Conservation (phyloP, 129 eudicot species). For the Artemisia annua region DNA sequence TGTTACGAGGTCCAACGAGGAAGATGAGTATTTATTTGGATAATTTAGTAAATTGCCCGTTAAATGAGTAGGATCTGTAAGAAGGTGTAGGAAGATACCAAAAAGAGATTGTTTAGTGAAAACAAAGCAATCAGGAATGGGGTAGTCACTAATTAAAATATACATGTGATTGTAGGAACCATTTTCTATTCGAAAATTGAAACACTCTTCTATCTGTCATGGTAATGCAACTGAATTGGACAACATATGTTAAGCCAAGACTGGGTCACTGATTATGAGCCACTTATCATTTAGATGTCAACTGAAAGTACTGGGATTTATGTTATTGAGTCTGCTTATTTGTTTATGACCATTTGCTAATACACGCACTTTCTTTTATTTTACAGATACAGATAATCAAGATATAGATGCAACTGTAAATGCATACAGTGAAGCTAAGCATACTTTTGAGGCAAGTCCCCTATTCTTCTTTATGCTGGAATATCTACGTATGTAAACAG, state of each 20-base stretch:
- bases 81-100: too few species aligned
- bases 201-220: too few species aligned
- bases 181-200: background rate
- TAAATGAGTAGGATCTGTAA: too few species aligned
- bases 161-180: background rate
- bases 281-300: conserved; percentile 10
- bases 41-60: too few species aligned
- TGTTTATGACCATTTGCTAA: conserved; percentile 9
- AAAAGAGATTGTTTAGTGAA: too few species aligned
- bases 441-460: conserved; percentile 47
- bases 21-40: too few species aligned
- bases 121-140: too few species aligned
- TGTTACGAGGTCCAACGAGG: too few species aligned
- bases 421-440: conserved; percentile 28
- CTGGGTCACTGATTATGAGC: conserved; percentile 8
- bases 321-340: conserved; percentile 1
- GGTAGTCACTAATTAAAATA: background rate
- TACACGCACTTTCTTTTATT: conserved; percentile 14
- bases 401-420: conserved; percentile 33
- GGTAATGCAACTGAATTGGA: background rate
- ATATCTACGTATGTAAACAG: background rate
- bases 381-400: conserved; percentile 29
- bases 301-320: conserved; percentile 8
- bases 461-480: background rate
- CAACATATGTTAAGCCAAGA: background rate